Evolutionary conservation across 371 early-diverging fungal species (phyloP), one percentile per base, ranked within the genome.

Genomic region (Mucor irregularis): DNA sequence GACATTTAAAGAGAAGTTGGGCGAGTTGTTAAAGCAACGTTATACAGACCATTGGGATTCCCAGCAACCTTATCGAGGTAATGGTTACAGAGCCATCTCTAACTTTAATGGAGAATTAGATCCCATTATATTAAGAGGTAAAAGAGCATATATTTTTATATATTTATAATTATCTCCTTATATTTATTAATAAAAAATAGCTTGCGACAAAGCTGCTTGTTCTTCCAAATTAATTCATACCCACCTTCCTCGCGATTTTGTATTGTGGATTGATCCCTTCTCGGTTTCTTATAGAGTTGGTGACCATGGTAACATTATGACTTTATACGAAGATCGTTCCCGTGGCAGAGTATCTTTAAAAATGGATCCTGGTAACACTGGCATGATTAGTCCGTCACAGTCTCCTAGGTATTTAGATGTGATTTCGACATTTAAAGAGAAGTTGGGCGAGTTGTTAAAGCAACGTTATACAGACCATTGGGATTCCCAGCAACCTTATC

Each of bases 191-290:
- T 24, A 19, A n/a, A 16, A n/a, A 4, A 22, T 25, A 59, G 88
- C 88, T 17, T 87, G 85, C 33, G 38, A 68, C 25, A 64, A 62
- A 28, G 70, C 80, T 17, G 56, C 40, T 9, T 56, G 83, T 40
- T 31, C 71, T 0, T 40, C 75, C 3, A 62, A 39, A 39, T 48
- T 73, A 29, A 68, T 83, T 22, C 73, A 77, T 56, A 63, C 68
- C 6, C 66, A 73, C 37, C 58, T 90, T 29, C 92, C 92, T 30
- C 83, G 79, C 35, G 92, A 90, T 61, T 68, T 89, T 29, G 85
- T 89, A 24, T 54, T 91, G 17, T 91, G 91, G 91, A 81, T 87
- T 53, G 91, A 91, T 66, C 92, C 92, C 21, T 80, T 74, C 54
- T 72, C 62, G 35, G 90, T 90, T 5, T 80, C 86, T 11, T 91